Evolutionary conservation across 768 basidiomycete genomes (phyloP), one percentile per base, ranked within the genome.

Genomic region (Russula sp.): DNA sequence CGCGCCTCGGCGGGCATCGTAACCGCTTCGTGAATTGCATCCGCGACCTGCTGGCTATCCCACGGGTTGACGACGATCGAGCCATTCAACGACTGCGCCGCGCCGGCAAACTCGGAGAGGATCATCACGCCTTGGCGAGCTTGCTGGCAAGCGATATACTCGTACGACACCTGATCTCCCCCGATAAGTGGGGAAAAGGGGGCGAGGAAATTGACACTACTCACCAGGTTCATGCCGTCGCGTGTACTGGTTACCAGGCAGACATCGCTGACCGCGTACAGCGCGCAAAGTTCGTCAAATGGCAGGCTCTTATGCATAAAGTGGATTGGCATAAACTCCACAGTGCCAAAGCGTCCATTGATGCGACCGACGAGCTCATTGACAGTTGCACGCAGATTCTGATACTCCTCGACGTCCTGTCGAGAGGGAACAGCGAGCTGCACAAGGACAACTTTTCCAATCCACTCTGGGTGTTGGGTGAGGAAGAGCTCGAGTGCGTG

Each of bases 271-370:
- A 98, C 82, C 22, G 96, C 93, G 71, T 98, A 99, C 58, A 99
- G 81, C n/a, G 97, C 97, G 61, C 93, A 95, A 8, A 99, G 82
- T 71, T 99, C 97, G 71, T 97, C 92, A 70, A 98, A 95, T 0
- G 85, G 76, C 56, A 98, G 78, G 65, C 86, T 88, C 75, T 95
- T 95, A 81, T 98, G 96, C 92, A 98, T 93, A 74, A 97, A 98
- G 74, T 98, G 97, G 63, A 99, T 98, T 7, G 97, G 97, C 93
- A 98, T 97, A 73, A 96, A 98, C 68, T 99, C 97, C 70, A 98
- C 94, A 1, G 97, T 98, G 35, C 97, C 97, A 70, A 99, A 99
- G 9, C 94, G 88, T 8, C 97, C 97, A 71, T 99, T 99, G 76
- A 99, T 98, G 29, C 96, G 85, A 2, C 97, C 97, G 35, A 99